phyloP scores from a whole-genome alignment of 257 asterid genomes.

The Ballota nigra region DNA sequence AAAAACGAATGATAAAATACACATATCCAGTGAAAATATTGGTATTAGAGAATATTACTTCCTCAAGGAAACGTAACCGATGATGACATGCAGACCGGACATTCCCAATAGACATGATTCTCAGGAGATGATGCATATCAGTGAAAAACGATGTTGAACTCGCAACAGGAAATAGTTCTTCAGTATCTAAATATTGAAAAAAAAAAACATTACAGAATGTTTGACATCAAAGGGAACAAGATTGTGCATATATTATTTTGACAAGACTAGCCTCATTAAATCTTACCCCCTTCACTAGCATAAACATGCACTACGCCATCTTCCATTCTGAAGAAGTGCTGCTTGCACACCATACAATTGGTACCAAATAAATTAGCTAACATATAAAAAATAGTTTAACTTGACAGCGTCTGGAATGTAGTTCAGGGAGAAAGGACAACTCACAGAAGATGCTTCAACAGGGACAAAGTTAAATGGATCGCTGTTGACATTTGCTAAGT shows the following conservation, averaged over 20 bases:
- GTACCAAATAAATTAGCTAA: slow-evolving; percentile 27
- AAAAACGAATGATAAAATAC: slow-evolving; percentile 10
- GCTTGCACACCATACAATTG: slow-evolving; percentile 29
- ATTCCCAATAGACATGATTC: slow-evolving; percentile 78
- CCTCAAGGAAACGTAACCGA: slow-evolving; percentile 80
- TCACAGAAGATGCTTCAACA: slow-evolving; percentile 75
- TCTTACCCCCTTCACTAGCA: slow-evolving; percentile 70
- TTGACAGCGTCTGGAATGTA: slow-evolving; percentile 20
- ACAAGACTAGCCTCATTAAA: slow-evolving; percentile 17
- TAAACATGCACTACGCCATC: slow-evolving; percentile 87
- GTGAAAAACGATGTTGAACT: slow-evolving; percentile 81
- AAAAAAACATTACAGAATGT: background rate
- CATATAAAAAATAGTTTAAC: slow-evolving; percentile 16
- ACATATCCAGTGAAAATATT: slow-evolving; percentile 22
- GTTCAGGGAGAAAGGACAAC: slow-evolving; percentile 35
- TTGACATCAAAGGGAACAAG: background rate
- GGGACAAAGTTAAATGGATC: slow-evolving; percentile 69
- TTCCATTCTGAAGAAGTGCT: slow-evolving; percentile 87
- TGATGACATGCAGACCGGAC: slow-evolving; percentile 82
- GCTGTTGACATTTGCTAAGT: slow-evolving; percentile 32
- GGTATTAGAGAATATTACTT: slow-evolving; percentile 45
- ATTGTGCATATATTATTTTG: slow-evolving; percentile 3
- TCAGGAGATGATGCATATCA: slow-evolving; percentile 82
- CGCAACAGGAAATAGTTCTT: slow-evolving; percentile 82
- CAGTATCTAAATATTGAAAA: slow-evolving; percentile 45